phyloP scores from a whole-genome alignment of 2,329 filamentous ascomycete species.

The Apiospora phragmitis region DNA sequence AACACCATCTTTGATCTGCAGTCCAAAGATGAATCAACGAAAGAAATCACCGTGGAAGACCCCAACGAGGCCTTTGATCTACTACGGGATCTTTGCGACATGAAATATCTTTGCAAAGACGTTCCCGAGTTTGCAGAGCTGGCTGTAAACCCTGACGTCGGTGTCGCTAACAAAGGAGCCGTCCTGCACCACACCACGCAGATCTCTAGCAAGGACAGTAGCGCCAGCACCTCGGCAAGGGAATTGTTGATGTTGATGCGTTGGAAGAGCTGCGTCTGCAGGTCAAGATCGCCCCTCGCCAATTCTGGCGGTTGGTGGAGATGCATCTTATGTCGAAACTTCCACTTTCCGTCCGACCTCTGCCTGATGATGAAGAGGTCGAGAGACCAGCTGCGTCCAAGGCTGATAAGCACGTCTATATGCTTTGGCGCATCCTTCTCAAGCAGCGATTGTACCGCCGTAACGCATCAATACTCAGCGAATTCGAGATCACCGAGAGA shows the following conservation, averaged over 20 bases:
- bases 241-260: slow-evolving; percentile 57
- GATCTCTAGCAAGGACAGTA: slow-evolving; percentile 24
- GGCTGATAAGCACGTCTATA: slow-evolving; percentile 62
- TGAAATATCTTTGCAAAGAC: slow-evolving; percentile 61
- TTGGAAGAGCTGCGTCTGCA: slow-evolving; percentile 59
- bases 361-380: slow-evolving; percentile 32
- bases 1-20: slow-evolving; percentile 73
- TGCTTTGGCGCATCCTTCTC: slow-evolving; percentile 72
- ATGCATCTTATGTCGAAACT: slow-evolving; percentile 70
- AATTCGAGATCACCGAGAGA: slow-evolving; percentile 68
- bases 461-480: slow-evolving; percentile 69
- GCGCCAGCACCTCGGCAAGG: slow-evolving; percentile 27
- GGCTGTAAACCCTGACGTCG: slow-evolving; percentile 52
- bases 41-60: slow-evolving; percentile 90
- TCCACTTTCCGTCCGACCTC: slow-evolving; percentile 55
- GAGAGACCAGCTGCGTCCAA: slow-evolving; percentile 41
- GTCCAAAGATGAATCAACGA: slow-evolving; percentile 65
- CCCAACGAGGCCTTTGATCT: slow-evolving; percentile 86
- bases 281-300: slow-evolving; percentile 73
- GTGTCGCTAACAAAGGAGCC: slow-evolving; percentile 48
- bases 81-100: slow-evolving; percentile 73
- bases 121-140: slow-evolving; percentile 59
- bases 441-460: slow-evolving; percentile 77
- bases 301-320: slow-evolving; percentile 74
- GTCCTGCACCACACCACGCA: slow-evolving; percentile 29